These are phyloP conservation scores for Zygosaccharomyces kombuchaensis DNA, from an alignment of 805 yeast species.

Conservation along the genomic window DNA sequence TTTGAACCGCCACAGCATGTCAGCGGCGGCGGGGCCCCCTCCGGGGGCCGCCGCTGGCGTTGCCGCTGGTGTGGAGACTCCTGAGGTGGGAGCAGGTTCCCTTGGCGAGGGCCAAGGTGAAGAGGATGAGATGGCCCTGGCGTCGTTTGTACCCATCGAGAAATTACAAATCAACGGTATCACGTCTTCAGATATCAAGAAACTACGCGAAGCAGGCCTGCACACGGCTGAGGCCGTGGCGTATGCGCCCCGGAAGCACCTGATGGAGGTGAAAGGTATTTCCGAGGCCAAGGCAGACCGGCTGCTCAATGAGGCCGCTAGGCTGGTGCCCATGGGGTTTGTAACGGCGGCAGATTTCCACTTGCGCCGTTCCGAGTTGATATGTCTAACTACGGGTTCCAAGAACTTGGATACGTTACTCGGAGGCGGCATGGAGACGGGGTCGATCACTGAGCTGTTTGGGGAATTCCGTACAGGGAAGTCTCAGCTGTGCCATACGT, in stretches of 20 bases:
- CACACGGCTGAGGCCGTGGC: constrained; percentile 92
- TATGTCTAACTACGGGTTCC: constrained; percentile 93
- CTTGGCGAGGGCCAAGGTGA: constrained; percentile 22
- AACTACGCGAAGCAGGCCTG: constrained; percentile 75
- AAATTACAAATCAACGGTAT: constrained; percentile 74
- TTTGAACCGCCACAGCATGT: constrained; percentile 1
- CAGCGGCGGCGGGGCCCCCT: neutral
- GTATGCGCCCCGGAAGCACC: constrained; percentile 79
- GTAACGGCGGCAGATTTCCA: constrained; percentile 96
- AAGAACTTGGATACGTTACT: constrained; percentile 86
- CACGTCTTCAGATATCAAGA: constrained; percentile 68
- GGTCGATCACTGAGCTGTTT: constrained; percentile 91
- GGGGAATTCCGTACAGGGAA: constrained; percentile 98
- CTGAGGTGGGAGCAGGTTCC: constrained; percentile 6
- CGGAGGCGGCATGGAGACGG: constrained; percentile 97
- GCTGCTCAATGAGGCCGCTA: constrained; percentile 74
- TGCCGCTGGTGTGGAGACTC: constrained; percentile 7
- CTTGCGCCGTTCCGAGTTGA: constrained; percentile 81
- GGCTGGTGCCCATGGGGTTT: constrained; percentile 90
- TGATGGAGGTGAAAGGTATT: constrained; percentile 80
- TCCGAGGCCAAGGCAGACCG: constrained; percentile 94
- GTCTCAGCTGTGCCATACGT: constrained; percentile 92
- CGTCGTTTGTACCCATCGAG: constrained; percentile 34
- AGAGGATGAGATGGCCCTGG: constrained; percentile 48
- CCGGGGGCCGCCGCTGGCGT: constrained; percentile 7